Evolutionary conservation across 2,329 filamentous ascomycete species (phyloP).

Genomic region (Hymenoscyphus salicellus): DNA sequence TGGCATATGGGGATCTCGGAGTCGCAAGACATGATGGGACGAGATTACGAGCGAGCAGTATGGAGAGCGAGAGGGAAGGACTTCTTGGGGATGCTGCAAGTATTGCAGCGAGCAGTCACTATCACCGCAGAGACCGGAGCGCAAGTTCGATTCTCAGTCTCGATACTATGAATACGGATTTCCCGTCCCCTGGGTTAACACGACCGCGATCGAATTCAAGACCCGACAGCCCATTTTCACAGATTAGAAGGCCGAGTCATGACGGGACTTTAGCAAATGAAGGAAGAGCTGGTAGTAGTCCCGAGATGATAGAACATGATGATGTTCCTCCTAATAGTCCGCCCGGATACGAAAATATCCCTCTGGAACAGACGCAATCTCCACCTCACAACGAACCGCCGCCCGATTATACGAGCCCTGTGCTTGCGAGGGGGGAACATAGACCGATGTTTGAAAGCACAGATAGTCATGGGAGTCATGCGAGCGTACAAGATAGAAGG

Average conservation of each 20-base stretch:
- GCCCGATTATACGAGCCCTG: conserved; percentile 32
- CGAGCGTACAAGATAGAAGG: conserved; percentile 22
- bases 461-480: background rate
- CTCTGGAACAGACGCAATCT: conserved; percentile 26
- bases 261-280: conserved; percentile 16
- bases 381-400: conserved; percentile 26
- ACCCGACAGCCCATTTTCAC: conserved; percentile 39
- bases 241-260: conserved; percentile 17
- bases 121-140: conserved; percentile 47
- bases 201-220: conserved; percentile 45
- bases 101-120: conserved; percentile 39
- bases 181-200: conserved; percentile 41
- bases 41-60: conserved; percentile 68
- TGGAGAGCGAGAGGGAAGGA: conserved; percentile 68
- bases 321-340: conserved; percentile 32
- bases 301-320: conserved; percentile 33
- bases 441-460: conserved; percentile 3
- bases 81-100: conserved; percentile 67
- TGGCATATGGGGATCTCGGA: conserved; percentile 73
- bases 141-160: conserved; percentile 56
- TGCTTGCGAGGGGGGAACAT: conserved; percentile 22
- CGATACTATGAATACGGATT: conserved; percentile 43
- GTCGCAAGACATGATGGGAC: conserved; percentile 76
- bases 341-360: conserved; percentile 35
- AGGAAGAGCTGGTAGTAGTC: conserved; percentile 32